Evolutionary conservation across 768 basidiomycete genomes (phyloP), one percentile per base, ranked within the genome.

Genomic region (Dacryopinax primogenitus): DNA sequence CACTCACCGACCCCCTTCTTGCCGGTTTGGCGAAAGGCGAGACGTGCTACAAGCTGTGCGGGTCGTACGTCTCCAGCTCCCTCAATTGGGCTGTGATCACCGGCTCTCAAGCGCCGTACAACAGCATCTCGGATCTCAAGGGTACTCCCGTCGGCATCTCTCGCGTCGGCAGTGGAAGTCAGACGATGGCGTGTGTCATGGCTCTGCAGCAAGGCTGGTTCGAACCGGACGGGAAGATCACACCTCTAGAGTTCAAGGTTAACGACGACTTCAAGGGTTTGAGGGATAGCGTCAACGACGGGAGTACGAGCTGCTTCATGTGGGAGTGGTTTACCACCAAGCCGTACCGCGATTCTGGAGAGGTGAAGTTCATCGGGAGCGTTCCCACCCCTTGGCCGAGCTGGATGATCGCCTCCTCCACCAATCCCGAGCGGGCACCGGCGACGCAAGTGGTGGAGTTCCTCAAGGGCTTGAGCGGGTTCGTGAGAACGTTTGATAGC

Each of bases 101-200:
- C 12, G 92, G 93, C 18, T 85, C 80, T 69, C 79, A 87, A 35
- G 84, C 88, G 1, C 74, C 80, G 64, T 93, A 84, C 73, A 77
- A 90, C 41, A 77, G 77, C 13, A 86, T 97, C 47, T 71, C 80
- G 9, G 87, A 94, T 71, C 79, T 98, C 13, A 79, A 86, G 68
- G 90, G 84, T 3, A 88, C 90, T 0, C 87, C 84, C 2, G 81
- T 96, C 33, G 95, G 95, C 2, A 95, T 97, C 63, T 95, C 92
- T 28, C 79, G 95, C 37, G 77, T 83, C 58, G 95, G 93, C 69
- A 95, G 90, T 69, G 92, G 92, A 26, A 89, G 87, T 68, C 88
- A 94, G 73, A 92, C 90, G 1, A 97, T 98, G 93, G 94, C 92
- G 1, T 90, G 87, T 68, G 92, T 96, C 28, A 90, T 96, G 88